Evolutionary conservation across 2,329 filamentous ascomycete genomes (phyloP), one percentile per base, ranked within the genome.

Genomic region (Thermochaetoides dissita): DNA sequence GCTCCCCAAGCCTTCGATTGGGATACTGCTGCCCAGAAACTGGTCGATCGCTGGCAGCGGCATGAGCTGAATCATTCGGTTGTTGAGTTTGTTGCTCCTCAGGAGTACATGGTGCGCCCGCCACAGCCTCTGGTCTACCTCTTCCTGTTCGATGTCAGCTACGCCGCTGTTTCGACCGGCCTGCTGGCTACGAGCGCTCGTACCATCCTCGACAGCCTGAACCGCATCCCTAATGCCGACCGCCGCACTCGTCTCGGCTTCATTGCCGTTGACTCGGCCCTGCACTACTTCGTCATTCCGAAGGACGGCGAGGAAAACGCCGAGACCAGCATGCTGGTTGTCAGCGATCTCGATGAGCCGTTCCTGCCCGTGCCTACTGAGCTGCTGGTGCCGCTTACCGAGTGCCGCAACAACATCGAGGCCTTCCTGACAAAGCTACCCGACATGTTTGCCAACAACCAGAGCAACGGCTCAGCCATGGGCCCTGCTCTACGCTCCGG

Each of bases 1-100:
- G 89, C 96, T 34, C 91, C 91, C n/a, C 91, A 98, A 63, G 88
- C 88, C 33, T 98, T 98, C 52, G 91, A 98, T 60, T 98, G 91
- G 91, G 91, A 98, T 63, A 81, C 86, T 31, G 81, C 85, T 36
- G 72, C 87, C 42, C 89, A 96, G 63, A 88, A 94, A 68, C 83
- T 79, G 40, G 81, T 93, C 39, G 89, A 98, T 60, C 72, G 91
- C 57, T 94, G 91, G 83, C 81, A 93, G 60, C 74, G 91, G 53
- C 75, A 86, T 34, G 91, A 98, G 60, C 71, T 98, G 47, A 98
- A 98, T 65, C 82, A 95, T 59, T 76, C 87, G n/a, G 87, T 96
- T 32, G 88, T 94, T 46, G 91, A 98, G 58, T 98, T 95, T 58
- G 84, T 98, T 51, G 91, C 91, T 9, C 91, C 91, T 2, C 91